Evolutionary conservation across 2,329 filamentous ascomycete species (phyloP).

Genomic region (Botrytis byssoidea): DNA sequence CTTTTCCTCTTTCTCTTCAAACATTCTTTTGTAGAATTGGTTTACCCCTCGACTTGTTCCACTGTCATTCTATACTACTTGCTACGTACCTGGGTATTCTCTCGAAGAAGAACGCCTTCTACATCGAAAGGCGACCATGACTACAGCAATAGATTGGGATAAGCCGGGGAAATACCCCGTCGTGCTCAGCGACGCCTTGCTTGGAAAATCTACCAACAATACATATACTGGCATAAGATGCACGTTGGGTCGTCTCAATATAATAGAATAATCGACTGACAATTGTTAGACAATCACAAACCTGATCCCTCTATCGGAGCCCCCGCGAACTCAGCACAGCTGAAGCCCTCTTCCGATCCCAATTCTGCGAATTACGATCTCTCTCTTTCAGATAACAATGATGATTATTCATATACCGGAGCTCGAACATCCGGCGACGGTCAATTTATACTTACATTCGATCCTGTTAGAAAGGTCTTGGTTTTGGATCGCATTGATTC

Average conservation of each 20-base stretch:
- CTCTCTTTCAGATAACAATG: conserved; percentile 51
- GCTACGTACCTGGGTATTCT: not conserved
- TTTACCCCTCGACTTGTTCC: not conserved
- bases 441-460: conserved; percentile 71
- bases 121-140: conserved; percentile 20
- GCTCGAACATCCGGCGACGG: conserved; percentile 54
- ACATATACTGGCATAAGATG: conserved; percentile 61
- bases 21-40: too few relatives aligned
- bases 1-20: not conserved
- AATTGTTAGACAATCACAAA: conserved; percentile 58
- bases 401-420: conserved; percentile 61
- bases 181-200: conserved; percentile 60
- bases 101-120: not conserved
- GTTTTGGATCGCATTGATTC: conserved; percentile 78
- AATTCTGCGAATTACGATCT: conserved; percentile 46
- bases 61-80: not conserved
- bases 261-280: conserved; percentile 23
- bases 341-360: conserved; percentile 48
- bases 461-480: conserved; percentile 70
- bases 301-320: conserved; percentile 51
- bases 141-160: conserved; percentile 53
- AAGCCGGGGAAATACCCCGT: conserved; percentile 62
- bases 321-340: conserved; percentile 45
- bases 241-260: conserved; percentile 40
- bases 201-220: conserved; percentile 56